Conservation (phyloP, 2,329 filamentous ascomycete genomes). For the Xylaria polymorpha region DNA sequence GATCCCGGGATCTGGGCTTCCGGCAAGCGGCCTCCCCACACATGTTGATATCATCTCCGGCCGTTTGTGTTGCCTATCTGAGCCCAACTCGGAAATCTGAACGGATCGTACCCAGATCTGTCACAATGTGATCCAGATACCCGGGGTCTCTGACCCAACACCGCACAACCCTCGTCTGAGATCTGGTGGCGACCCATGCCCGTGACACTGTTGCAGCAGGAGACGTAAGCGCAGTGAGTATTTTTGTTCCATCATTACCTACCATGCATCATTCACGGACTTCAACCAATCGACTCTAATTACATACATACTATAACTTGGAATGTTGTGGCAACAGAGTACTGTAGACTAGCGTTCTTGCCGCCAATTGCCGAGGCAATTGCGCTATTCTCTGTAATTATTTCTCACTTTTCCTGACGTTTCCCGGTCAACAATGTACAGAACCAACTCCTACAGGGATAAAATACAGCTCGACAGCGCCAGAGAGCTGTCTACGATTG, state of each 20-base stretch:
- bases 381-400: not conserved
- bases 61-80: slow-evolving; percentile 5
- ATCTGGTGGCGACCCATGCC: not conserved
- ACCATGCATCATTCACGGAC: not conserved
- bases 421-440: not conserved
- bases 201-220: slow-evolving; percentile 4
- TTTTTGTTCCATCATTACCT: not conserved
- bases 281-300: slow-evolving; percentile 1
- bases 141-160: slow-evolving; percentile 21
- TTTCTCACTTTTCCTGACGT: no score
- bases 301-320: not conserved
- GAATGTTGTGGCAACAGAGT: not conserved
- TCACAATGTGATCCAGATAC: slow-evolving; percentile 29
- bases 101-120: slow-evolving; percentile 27
- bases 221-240: not conserved
- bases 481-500: not conserved
- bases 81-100: slow-evolving; percentile 11
- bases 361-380: not conserved
- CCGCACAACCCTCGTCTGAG: slow-evolving; percentile 13
- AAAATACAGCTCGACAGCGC: not conserved
- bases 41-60: slow-evolving; percentile 4
- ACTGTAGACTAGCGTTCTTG: not conserved
- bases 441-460: not conserved
- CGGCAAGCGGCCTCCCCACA: not conserved
- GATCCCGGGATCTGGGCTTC: not conserved